Conservation (phyloP, 1,139 yeast species). For the Scheffersomyces lignicola region DNA sequence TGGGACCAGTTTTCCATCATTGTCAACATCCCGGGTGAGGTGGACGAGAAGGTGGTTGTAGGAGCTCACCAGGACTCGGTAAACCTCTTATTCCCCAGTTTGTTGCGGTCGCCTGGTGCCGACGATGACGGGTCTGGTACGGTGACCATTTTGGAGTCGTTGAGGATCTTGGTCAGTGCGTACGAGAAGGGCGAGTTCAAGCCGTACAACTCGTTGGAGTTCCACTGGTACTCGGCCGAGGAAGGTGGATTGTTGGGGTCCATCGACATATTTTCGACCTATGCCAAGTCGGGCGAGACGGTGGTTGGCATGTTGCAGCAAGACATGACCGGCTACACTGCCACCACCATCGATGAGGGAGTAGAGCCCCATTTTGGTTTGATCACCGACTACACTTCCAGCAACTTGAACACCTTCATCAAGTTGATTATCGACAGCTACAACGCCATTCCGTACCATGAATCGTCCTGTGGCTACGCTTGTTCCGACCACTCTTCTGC, state of each 20-base stretch:
- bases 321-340: slow-evolving; percentile 90
- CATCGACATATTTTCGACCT: slow-evolving; percentile 66
- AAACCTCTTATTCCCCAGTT: slow-evolving; percentile 69
- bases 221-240: slow-evolving; percentile 94
- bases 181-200: slow-evolving; percentile 36
- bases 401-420: slow-evolving; percentile 59
- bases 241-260: slow-evolving; percentile 93
- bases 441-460: slow-evolving; percentile 67
- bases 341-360: slow-evolving; percentile 53
- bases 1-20: slow-evolving; percentile 49
- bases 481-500: slow-evolving; percentile 95
- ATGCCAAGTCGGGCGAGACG: slow-evolving; percentile 43
- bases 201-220: slow-evolving; percentile 78
- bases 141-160: slow-evolving; percentile 72
- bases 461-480: slow-evolving; percentile 85
- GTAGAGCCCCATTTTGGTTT: slow-evolving; percentile 77
- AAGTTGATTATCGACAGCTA: slow-evolving; percentile 60
- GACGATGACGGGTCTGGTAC: slow-evolving; percentile 95
- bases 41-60: slow-evolving; percentile 54
- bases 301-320: slow-evolving; percentile 89
- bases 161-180: slow-evolving; percentile 55
- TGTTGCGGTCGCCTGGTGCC: slow-evolving; percentile 87
- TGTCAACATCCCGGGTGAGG: slow-evolving; percentile 41
- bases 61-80: slow-evolving; percentile 93
- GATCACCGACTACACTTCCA: slow-evolving; percentile 71